phyloP scores from a whole-genome alignment of 495 filamentous ascomycete genomes.

The Collariella sp. region DNA sequence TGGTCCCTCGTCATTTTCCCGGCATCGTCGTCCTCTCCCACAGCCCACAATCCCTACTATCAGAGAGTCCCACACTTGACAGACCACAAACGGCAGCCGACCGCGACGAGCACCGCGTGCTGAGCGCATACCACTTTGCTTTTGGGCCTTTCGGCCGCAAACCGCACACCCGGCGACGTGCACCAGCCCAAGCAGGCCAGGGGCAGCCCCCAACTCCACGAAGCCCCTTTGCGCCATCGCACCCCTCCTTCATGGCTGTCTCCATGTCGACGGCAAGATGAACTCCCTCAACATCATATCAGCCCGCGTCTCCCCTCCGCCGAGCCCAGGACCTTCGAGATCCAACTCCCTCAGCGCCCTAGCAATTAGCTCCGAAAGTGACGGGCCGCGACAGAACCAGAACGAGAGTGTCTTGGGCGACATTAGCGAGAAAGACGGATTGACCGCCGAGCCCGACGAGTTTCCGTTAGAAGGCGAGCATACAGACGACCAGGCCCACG shows the following conservation, averaged over 20 bases:
- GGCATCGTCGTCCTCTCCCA: constrained; percentile 4
- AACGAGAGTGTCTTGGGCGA: constrained; percentile 32
- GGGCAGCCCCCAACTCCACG: neutral
- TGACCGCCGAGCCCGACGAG: constrained; percentile 26
- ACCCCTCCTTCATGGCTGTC: constrained; percentile 30
- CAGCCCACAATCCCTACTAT: neutral
- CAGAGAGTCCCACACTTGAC: neutral
- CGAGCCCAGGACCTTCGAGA: constrained; percentile 50
- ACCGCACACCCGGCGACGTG: neutral
- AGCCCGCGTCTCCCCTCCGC: constrained; percentile 59
- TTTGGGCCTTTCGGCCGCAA: constrained; percentile 4
- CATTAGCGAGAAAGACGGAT: constrained; percentile 24
- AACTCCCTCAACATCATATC: constrained; percentile 96
- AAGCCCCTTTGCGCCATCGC: constrained; percentile 15
- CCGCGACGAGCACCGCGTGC: neutral
- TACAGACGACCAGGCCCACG: constrained; percentile 16
- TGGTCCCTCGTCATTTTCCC: constrained; percentile 10
- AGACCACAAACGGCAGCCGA: neutral
- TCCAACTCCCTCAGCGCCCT: constrained; percentile 56
- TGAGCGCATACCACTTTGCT: constrained; percentile 7
- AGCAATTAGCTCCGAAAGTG: constrained; percentile 38
- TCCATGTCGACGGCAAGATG: constrained; percentile 54
- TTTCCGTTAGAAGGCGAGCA: constrained; percentile 4
- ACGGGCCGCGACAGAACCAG: constrained; percentile 20
- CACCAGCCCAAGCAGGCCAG: neutral